Evolutionary conservation across 192 early-diverging fungal species (phyloP), one percentile per base, ranked within the genome.

Genomic region (Coemansia sp.): DNA sequence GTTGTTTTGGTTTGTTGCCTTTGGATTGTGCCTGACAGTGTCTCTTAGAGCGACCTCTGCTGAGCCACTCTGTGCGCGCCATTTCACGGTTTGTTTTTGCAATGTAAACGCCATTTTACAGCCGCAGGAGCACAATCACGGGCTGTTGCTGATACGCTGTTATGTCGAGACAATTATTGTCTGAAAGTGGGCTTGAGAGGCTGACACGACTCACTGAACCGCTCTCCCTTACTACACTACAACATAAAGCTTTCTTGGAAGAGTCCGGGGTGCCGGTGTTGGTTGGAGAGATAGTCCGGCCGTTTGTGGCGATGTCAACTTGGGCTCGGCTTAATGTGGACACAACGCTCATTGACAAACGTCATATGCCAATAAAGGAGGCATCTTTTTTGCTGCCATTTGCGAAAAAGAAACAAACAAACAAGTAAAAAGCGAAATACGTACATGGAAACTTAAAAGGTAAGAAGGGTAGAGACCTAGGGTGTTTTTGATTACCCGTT

Each of bases 1-100:
- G 34, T 56, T 56, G 53, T 56, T 56, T 29, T 56, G 53, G 53
- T 56, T n/a, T 56, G 53, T n/a, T 56, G 53, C 15, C 53, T 29
- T 56, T 56, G 15, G 53, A 56, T 56, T 56, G 53, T 56, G 30
- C 18, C 45, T 20, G 20, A 9, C n/a, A 49, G 45, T 20, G 45
- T 10, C 53, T 56, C 53, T 8, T 30, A 32, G 53, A 56, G 34
- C 13, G 53, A 32, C 22, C 29, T n/a, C 15, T 53, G 52, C 52
- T 53, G 52, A 53, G 52, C 52, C 52, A 53, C 52, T 53, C 4
- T 29, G 27, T 53, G 27, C 10, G 12, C 24, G 27, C 52, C 18
- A 49, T 49, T 49, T 22, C 22, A 20, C 45, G n/a, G 45, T 49
- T 49, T 49, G 45, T 49, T 49, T 49, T 49, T 49, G 45, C 45